phyloP scores from a whole-genome alignment of 768 basidiomycete genomes.

The Gymnopilus junonius region DNA sequence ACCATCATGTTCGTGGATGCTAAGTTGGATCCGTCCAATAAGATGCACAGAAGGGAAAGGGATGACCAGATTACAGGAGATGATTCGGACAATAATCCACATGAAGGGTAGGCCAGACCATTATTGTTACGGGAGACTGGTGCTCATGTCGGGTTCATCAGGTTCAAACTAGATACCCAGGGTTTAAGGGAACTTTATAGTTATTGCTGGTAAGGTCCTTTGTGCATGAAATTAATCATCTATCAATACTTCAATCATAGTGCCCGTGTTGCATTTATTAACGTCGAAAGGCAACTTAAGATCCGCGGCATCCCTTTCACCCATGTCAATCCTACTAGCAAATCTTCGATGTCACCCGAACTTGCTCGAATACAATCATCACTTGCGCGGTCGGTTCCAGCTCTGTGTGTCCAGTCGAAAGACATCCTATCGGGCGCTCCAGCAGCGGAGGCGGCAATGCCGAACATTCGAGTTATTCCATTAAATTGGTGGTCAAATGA shows the following conservation, averaged over 20 bases:
- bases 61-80: background rate
- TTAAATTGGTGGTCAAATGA: slow-evolving; percentile 91
- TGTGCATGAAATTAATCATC: background rate
- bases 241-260: slow-evolving; percentile 39
- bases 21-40: background rate
- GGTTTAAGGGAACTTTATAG: slow-evolving; percentile 80
- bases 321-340: slow-evolving; percentile 65
- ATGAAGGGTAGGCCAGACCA: slow-evolving; percentile 23
- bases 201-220: slow-evolving; percentile 74
- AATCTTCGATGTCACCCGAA: slow-evolving; percentile 45
- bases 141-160: slow-evolving; percentile 18
- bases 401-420: slow-evolving; percentile 79
- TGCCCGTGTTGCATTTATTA: slow-evolving; percentile 89
- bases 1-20: slow-evolving; percentile 23
- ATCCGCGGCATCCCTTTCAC: slow-evolving; percentile 77
- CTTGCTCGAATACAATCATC: slow-evolving; percentile 69
- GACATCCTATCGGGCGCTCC: slow-evolving; percentile 84
- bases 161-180: slow-evolving; percentile 74
- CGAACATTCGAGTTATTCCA: slow-evolving; percentile 87
- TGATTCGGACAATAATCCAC: background rate
- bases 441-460: slow-evolving; percentile 91
- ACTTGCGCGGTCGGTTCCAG: slow-evolving; percentile 78
- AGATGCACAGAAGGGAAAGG: slow-evolving; percentile 7
- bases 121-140: too few relatives aligned
- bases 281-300: slow-evolving; percentile 88